Percentiles rank a stretch among this genome's conserved stretches.
phyloP scores from a whole-genome alignment of 148 eudicot species.

The Talinum fruticosum region DNA sequence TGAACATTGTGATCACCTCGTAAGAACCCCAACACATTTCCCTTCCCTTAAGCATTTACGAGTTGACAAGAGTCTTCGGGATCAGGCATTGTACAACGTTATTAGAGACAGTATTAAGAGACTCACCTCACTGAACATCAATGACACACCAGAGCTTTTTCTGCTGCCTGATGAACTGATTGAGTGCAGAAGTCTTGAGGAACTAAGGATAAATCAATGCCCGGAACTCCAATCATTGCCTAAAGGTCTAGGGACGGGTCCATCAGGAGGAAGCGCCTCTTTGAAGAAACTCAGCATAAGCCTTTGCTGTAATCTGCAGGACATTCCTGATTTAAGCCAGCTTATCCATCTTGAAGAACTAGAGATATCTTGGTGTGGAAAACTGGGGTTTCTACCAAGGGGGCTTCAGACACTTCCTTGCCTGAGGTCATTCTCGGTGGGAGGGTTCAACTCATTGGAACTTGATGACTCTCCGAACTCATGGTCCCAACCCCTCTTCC shows the following conservation, averaged over 20 bases:
- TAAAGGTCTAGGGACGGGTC: not conserved
- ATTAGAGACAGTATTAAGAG: too few species aligned
- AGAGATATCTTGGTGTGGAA: not conserved
- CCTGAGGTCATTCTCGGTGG: not conserved
- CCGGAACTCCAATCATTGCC: not conserved
- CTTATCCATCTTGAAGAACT: not conserved
- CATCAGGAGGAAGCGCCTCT: not conserved
- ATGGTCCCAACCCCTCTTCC: not conserved
- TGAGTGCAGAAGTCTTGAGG: not conserved
- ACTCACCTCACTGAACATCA: too few species aligned
- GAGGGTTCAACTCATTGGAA: not conserved
- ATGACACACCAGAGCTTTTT: too few species aligned
- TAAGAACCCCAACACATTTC: conserved; percentile 17
- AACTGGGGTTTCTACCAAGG: not conserved
- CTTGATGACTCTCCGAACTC: not conserved
- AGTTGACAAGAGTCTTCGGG: conserved; percentile 7
- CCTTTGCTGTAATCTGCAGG: not conserved
- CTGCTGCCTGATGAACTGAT: too few species aligned
- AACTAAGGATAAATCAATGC: not conserved
- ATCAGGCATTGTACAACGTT: too few species aligned
- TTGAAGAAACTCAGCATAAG: not conserved
- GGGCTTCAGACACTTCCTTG: not conserved
- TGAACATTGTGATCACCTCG: conserved; percentile 15
- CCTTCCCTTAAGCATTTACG: conserved; percentile 20
- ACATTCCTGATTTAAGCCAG: not conserved